A percentile compares a stretch with the other conserved stretches of the same genome.
These are phyloP conservation scores for Eucalyptus decipiens DNA, from an alignment of 345 rosid genomes.

Conservation along the genomic window DNA sequence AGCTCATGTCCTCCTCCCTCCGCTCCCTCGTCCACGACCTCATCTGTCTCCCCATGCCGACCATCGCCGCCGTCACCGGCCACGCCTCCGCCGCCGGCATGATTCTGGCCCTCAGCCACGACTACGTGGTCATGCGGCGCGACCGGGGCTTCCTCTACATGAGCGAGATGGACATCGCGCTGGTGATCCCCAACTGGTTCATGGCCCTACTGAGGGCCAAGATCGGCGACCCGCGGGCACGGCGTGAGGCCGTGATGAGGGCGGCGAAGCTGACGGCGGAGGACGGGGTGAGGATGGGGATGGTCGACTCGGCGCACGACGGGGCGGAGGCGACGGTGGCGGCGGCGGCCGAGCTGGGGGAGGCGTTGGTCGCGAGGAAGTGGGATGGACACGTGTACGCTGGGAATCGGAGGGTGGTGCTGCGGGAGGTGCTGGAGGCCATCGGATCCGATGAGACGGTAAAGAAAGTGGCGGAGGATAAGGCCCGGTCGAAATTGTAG, in stretches of 20 bases:
- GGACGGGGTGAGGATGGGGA: conserved; percentile 28
- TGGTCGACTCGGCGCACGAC: conserved; percentile 36
- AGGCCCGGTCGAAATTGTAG: neutral
- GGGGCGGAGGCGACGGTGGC: conserved; percentile 32
- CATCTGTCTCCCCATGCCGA: conserved; percentile 57
- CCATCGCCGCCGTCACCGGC: conserved; percentile 54
- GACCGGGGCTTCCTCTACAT: conserved; percentile 66
- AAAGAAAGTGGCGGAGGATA: neutral
- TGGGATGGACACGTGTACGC: conserved; percentile 44
- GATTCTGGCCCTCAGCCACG: conserved; percentile 48
- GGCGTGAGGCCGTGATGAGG: conserved; percentile 30
- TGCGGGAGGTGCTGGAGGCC: conserved; percentile 7
- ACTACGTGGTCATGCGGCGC: conserved; percentile 47
- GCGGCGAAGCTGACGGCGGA: conserved; percentile 41
- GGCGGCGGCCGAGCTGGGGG: conserved; percentile 37
- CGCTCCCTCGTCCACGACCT: conserved; percentile 32
- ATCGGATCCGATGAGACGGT: conserved; percentile 4
- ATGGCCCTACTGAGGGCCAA: conserved; percentile 18
- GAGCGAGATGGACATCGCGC: conserved; percentile 60
- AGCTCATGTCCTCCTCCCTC: conserved; percentile 20
- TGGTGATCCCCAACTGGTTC: conserved; percentile 29
- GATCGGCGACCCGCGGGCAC: conserved; percentile 21
- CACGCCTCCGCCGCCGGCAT: conserved; percentile 74
- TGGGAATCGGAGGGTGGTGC: conserved; percentile 25
- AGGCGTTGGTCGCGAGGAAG: conserved; percentile 16